Conservation (phyloP, 208 protist species). For the Trypanosoma conorhini region DNA sequence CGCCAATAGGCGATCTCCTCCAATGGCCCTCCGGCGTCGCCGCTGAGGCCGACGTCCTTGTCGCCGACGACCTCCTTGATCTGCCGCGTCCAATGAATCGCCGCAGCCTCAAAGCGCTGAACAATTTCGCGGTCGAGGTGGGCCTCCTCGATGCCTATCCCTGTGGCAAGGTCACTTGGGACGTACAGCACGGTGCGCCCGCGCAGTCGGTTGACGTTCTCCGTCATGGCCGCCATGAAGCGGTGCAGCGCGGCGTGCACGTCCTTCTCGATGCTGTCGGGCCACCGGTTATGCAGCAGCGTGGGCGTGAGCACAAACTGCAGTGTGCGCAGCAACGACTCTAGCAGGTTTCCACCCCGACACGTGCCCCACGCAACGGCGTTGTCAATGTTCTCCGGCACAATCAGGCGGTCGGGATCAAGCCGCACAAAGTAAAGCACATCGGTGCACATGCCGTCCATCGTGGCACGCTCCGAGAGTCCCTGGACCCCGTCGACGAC, state of each 20-base stretch:
- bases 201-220: constrained; percentile 93
- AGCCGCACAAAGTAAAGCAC: constrained; percentile 79
- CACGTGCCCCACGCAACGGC: constrained; percentile 79
- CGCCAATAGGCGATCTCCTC: constrained; percentile 98
- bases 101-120: constrained; percentile 96
- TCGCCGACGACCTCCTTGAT: constrained; percentile 97
- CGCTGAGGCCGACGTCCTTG: constrained; percentile 62
- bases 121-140: constrained; percentile 95
- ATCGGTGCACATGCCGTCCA: constrained; percentile 46
- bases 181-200: constrained; percentile 98
- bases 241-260: constrained; percentile 94
- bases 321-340: constrained; percentile 89
- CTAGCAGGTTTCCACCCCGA: constrained; percentile 64
- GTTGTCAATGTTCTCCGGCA: constrained; percentile 88
- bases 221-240: constrained; percentile 97
- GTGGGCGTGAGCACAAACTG: constrained; percentile 82
- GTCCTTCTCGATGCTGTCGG: constrained; percentile 96
- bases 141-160: constrained; percentile 41
- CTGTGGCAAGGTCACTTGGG: constrained; percentile 86
- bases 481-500: constrained; percentile 35
- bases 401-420: constrained; percentile 76
- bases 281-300: constrained; percentile 91
- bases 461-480: constrained; percentile 35
- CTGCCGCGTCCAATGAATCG: constrained; percentile 99
- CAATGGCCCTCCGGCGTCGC: constrained; percentile 86